phyloP scores from a whole-genome alignment of 2,329 filamentous ascomycete species.

The Cucurbitaria berberidis region DNA sequence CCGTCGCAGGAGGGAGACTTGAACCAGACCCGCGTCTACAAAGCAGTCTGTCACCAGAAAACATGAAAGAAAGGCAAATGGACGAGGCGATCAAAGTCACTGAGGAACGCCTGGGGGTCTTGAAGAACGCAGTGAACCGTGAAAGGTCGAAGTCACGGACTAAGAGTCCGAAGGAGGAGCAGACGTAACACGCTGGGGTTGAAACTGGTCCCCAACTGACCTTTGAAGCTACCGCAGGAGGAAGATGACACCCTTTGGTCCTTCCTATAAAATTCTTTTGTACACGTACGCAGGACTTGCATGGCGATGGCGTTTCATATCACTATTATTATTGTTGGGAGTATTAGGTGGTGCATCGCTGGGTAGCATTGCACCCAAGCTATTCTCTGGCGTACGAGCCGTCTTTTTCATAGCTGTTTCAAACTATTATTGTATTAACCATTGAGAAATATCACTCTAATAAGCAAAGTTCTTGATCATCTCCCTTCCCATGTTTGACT shows the following conservation, averaged over 20 bases:
- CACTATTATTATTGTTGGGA: neutral
- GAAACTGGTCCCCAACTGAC: neutral
- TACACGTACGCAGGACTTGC: constrained; percentile 1
- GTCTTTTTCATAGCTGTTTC: constrained; percentile 2
- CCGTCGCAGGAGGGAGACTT: constrained; percentile 30
- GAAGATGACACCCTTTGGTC: too few relatives aligned
- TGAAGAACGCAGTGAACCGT: constrained; percentile 71
- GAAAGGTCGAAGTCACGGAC: constrained; percentile 29
- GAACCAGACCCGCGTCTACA: constrained; percentile 53
- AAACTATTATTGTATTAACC: neutral
- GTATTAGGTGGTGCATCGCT: neutral
- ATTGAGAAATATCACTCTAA: neutral
- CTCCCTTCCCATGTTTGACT: too few relatives aligned
- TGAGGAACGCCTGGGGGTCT: constrained; percentile 77
- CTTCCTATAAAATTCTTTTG: neutral
- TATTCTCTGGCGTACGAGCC: neutral
- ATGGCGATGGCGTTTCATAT: constrained; percentile 1
- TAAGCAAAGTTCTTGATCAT: too few relatives aligned
- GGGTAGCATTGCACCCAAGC: neutral
- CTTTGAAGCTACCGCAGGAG: too few relatives aligned
- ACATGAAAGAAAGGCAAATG: constrained; percentile 76
- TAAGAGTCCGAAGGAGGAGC: constrained; percentile 28
- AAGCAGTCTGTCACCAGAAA: constrained; percentile 54
- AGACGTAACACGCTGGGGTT: constrained; percentile 5
- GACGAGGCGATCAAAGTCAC: constrained; percentile 83